Base-by-base conservation (phyloP, 2,329 filamentous ascomycete genomes). In the Chalaropsis ovoidea region DNA sequence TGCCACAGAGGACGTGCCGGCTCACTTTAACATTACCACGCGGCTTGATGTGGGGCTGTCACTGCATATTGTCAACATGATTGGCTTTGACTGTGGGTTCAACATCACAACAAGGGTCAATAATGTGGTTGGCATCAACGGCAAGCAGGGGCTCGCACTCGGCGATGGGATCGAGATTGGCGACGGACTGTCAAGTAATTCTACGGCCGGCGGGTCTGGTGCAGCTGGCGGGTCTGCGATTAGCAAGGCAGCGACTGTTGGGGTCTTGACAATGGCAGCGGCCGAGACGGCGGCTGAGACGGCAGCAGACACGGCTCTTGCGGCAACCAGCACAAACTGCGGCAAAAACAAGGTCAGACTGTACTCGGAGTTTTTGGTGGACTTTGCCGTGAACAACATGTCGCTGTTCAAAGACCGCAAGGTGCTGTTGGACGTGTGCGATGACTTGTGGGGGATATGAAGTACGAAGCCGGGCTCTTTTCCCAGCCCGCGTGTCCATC, bases 1-100 rank as follows among this genome's bases (percentile, higher is more conserved):
- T 31, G 54, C 22, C 15, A 67, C 54, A n/a, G 62, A 67, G 35
- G 49, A 61, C 5, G 45, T 67, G 3, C 19, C 54, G 2, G 43
- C 62, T 27, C 54, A 67, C 43, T 54, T 67, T n/a, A 67, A 64
- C 45, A 67, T 67, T 27, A 64, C 35, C 22, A 64, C 65, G 17
- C 22, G 7, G 24, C 54, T 64, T 13, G 43, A 61, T 24, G 61
- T 67, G 22, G 54, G 41, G 27, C 39, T 67, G 11, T 19, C 61
- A 5, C 52, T 67, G 19, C 27, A 49, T 2, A 19, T 67, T 24
- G 56, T 10, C 19, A 64, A 61, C 17, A 11, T 64, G 6, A 27
- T 62, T 19, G 49, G 41, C 27, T 64, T 62, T 54, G 43, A 64
- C 11, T 31, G 22, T 13, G 43, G 56, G 5, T 61, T 64, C 31